Evolutionary conservation across 495 filamentous ascomycete species (phyloP), one percentile per base, ranked within the genome.

Genomic region (Hypoxylon lienhwacheense): DNA sequence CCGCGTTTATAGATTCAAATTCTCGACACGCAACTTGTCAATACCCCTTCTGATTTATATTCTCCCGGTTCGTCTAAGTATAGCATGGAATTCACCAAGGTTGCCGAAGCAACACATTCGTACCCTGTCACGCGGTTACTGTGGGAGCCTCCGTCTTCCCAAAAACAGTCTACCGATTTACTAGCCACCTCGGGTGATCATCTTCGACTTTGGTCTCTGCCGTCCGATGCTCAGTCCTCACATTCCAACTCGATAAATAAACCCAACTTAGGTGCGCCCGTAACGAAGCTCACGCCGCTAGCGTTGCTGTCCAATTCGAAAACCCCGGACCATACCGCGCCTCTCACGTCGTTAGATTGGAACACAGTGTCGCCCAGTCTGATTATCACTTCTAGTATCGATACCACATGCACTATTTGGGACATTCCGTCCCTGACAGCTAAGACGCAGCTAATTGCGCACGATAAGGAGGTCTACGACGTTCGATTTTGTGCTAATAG

Each of bases 321-420:
- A 67, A 97, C 92, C 2, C 93, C 93, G 7, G 95, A 97, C 63
- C 95, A 97, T 66, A 97, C 93, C 6, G 93, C 93, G 3, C 93
- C 93, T 6, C 83, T 99, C 32, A 99, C 93, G 2, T 95, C 90
- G 6, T 76, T 99, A 19, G 93, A 99, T 71, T 99, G 93, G 93
- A 99, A 99, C 55, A 93, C 87, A 4, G 84, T 97, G 33, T 93
- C 89, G 4, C 93, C 93, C 3, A 96, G 91, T 66, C 73, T 97
- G 29, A 99, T 99, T 63, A 99, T 99, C 54, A 99, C 93, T 0
- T 95, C 89, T 2, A 97, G 92, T 67, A 99, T 99, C 55, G 93
- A 99, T 67, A 99, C 93, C 0, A 99, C 93, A 1, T 99, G 93
- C 72, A 99, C 93, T n/a, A 97, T 99, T 48, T 99, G 93, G 93